Conservation (phyloP, 768 basidiomycete genomes). For the Suillus americanus region DNA sequence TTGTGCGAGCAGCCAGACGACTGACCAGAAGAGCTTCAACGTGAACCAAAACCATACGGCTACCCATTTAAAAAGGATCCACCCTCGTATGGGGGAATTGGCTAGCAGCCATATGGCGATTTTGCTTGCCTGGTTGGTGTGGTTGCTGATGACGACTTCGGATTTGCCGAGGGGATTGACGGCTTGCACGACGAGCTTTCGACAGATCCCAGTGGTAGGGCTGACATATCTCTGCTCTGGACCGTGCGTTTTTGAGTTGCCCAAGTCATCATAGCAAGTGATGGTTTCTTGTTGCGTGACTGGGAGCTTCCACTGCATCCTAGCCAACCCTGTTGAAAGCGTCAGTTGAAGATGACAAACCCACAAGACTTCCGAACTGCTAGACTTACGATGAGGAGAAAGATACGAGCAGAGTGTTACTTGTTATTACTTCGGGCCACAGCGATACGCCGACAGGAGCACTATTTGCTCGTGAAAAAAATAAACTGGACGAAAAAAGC, state of each 20-base stretch:
- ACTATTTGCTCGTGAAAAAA: too few relatives aligned
- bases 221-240: conserved; percentile 18
- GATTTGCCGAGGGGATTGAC: not conserved
- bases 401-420: not conserved
- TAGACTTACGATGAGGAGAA: not conserved
- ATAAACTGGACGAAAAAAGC: too few relatives aligned
- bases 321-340: not conserved
- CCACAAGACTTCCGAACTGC: not conserved
- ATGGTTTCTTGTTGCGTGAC: not conserved
- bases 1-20: conserved; percentile 2
- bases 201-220: conserved; percentile 15
- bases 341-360: not conserved
- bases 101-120: conserved; percentile 16
- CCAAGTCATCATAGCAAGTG: conserved; percentile 4
- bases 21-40: conserved; percentile 13
- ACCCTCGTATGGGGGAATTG: conserved; percentile 1
- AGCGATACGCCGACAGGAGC: not conserved
- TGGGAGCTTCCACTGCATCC: not conserved
- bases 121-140: conserved; percentile 6
- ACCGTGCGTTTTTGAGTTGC: conserved; percentile 6
- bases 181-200: conserved; percentile 16
- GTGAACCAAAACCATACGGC: conserved; percentile 10
- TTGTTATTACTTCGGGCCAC: not conserved
- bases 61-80: conserved; percentile 9
- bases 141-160: conserved; percentile 9